phyloP scores from a whole-genome alignment of 345 rosid genomes.

The Eutrema japonicum region DNA sequence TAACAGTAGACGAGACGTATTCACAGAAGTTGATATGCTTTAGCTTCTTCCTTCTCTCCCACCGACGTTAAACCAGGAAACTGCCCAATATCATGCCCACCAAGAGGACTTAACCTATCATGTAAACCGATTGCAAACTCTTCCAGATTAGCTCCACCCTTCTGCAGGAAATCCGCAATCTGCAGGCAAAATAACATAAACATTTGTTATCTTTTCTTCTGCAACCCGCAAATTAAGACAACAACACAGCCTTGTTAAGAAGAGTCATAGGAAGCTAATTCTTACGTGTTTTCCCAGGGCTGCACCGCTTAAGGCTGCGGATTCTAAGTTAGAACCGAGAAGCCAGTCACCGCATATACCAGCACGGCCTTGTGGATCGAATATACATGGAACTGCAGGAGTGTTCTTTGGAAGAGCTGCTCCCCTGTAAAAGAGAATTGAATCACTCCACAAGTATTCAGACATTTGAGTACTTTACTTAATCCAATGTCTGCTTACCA shows the following conservation, averaged over 20 bases:
- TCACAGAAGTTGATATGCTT: conserved; percentile 49
- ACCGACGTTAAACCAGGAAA: conserved; percentile 56
- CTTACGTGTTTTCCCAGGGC: conserved; percentile 80
- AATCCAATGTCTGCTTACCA: conserved; percentile 53
- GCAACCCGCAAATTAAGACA: not conserved
- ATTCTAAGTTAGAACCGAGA: conserved; percentile 80
- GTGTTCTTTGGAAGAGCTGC: conserved; percentile 90
- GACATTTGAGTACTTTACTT: not conserved
- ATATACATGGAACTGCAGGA: conserved; percentile 72
- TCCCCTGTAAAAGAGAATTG: conserved; percentile 56
- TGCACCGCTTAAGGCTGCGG: conserved; percentile 87
- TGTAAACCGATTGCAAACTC: conserved; percentile 74
- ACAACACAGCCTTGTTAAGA: not conserved
- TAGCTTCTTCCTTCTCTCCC: conserved; percentile 36
- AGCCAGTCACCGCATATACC: conserved; percentile 98
- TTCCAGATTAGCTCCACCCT: conserved; percentile 53
- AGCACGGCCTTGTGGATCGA: conserved; percentile 87
- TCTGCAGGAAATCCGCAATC: conserved; percentile 72
- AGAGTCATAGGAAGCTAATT: conserved; percentile 16
- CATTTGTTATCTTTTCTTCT: conserved; percentile 8
- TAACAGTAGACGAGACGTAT: not conserved
- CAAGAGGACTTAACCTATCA: conserved; percentile 54
- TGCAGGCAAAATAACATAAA: conserved; percentile 39
- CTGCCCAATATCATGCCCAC: conserved; percentile 81
- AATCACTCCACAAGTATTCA: conserved; percentile 16